Evolutionary conservation across 2,329 filamentous ascomycete species (phyloP), one percentile per base, ranked within the genome.

Genomic region (Zalaria sp.): DNA sequence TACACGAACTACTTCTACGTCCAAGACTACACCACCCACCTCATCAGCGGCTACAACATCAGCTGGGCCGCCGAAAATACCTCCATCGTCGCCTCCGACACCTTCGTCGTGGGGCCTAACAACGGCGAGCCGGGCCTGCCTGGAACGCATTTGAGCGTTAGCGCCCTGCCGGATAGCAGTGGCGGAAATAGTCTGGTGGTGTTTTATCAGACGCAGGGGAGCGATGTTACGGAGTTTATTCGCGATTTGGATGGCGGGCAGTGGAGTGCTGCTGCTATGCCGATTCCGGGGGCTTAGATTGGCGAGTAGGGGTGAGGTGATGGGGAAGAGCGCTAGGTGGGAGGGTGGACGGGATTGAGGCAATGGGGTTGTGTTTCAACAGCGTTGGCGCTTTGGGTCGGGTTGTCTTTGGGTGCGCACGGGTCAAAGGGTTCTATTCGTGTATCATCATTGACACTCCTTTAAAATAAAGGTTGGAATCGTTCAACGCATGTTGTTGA

Each of bases 1-100:
- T 67, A 60, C 47, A 66, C 63, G 0, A 62, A 60, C 34, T 63
- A 55, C 45, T 59, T 66, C 42, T 67, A 66, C 46, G 57, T 60
- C 10, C 63, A 67, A 45, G 54, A 56, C 46, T 43, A 40, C 8
- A 51, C 47, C 2, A 57, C 58, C 29, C 49, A 52, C 9, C 51
- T 53, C 11, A 56, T 67, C 43, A 55, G 53, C 6, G 64, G 63
- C 4, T 61, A 59, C 46, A 61, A 66, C 41, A 51, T 65, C 35
- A 52, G 52, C 4, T 66, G 52, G 46, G 45, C 50, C 3, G 57
- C 59, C 0, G 62, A 67, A 44, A 64, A 64, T 34, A 64, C 61
- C 2, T 53, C 55, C 1, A 54, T 59, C 10, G 38, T 53, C 0
- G 40, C 43, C 5, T 47, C 48, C 10, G 50, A 58, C 8, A 49